phyloP scores from a whole-genome alignment of 1,284 basidiomycete genomes.

The Cystobasidiaceae sp. region DNA sequence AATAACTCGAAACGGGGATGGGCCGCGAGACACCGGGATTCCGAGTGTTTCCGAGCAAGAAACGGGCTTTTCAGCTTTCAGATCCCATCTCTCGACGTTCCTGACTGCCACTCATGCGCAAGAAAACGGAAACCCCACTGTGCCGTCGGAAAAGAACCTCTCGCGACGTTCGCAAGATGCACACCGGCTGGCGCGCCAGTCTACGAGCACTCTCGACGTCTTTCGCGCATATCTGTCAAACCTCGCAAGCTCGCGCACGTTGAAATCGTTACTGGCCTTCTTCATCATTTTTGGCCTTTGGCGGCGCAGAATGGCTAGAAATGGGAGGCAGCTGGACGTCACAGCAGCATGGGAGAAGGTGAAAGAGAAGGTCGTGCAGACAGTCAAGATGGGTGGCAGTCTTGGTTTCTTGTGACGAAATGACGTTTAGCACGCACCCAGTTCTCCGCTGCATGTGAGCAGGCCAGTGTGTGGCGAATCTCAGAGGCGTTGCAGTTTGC shows the following conservation, averaged over 20 bases:
- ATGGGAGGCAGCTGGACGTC: background rate
- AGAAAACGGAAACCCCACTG: too few relatives aligned
- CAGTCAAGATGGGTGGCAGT: slow-evolving; percentile 30
- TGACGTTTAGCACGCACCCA: background rate
- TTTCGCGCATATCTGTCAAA: background rate
- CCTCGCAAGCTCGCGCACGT: background rate
- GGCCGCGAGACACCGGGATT: background rate
- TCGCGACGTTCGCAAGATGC: too few relatives aligned
- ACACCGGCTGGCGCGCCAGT: background rate
- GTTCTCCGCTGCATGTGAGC: too few relatives aligned
- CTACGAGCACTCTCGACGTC: background rate
- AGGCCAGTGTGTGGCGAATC: too few relatives aligned
- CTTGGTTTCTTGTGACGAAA: slow-evolving; percentile 12
- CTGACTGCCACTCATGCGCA: background rate
- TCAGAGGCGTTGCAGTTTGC: too few relatives aligned
- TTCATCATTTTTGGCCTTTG: slow-evolving; percentile 20
- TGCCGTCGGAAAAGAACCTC: too few relatives aligned
- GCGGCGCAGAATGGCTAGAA: slow-evolving; percentile 19
- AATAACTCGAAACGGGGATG: background rate
- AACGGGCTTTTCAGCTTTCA: slow-evolving; percentile 24
- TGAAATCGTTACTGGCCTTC: slow-evolving; percentile 13
- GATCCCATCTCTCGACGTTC: slow-evolving; percentile 12
- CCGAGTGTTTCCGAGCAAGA: background rate
- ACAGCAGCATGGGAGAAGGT: background rate
- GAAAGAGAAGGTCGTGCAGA: slow-evolving; percentile 25